These are phyloP conservation scores for Trichoderma endophyticum DNA, from an alignment of 2,329 filamentous ascomycete genomes.

Conservation along the genomic window DNA sequence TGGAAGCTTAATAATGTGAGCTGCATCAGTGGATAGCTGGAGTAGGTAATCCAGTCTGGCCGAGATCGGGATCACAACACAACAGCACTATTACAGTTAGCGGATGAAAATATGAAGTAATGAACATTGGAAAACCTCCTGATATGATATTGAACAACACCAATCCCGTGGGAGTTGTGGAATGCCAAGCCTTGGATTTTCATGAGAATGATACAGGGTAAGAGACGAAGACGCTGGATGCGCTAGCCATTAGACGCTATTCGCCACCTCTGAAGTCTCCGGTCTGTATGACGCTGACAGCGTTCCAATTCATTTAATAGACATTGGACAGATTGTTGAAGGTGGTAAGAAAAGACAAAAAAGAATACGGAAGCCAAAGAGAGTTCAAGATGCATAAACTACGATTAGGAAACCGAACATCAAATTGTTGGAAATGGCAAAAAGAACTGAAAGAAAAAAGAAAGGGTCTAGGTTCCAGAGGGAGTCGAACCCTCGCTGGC, in stretches of 20 bases:
- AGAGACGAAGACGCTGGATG: neutral
- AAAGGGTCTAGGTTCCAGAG: constrained; percentile 29
- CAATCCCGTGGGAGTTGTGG: neutral
- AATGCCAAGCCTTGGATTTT: neutral
- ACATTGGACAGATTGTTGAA: neutral
- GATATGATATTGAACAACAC: neutral
- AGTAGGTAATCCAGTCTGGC: neutral
- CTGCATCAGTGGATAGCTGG: neutral
- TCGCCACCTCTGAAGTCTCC: neutral
- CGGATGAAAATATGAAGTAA: neutral
- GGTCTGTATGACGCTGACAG: neutral
- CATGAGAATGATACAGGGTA: neutral
- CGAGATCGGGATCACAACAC: constrained; percentile 6
- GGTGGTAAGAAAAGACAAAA: neutral
- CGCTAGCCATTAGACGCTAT: neutral
- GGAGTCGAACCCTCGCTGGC: constrained; percentile 39
- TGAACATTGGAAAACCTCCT: neutral
- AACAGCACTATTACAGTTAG: too few relatives aligned
- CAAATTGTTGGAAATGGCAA: too few relatives aligned
- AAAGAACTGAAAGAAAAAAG: neutral
- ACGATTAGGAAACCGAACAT: accelerated
- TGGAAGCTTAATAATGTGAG: constrained; percentile 24
- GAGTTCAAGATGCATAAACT: neutral
- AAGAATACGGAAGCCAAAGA: neutral
- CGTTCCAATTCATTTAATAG: neutral